These are phyloP conservation scores for Ploettnerulaceae sp. DNA, from an alignment of 2,329 filamentous ascomycete species.

Conservation along the genomic window DNA sequence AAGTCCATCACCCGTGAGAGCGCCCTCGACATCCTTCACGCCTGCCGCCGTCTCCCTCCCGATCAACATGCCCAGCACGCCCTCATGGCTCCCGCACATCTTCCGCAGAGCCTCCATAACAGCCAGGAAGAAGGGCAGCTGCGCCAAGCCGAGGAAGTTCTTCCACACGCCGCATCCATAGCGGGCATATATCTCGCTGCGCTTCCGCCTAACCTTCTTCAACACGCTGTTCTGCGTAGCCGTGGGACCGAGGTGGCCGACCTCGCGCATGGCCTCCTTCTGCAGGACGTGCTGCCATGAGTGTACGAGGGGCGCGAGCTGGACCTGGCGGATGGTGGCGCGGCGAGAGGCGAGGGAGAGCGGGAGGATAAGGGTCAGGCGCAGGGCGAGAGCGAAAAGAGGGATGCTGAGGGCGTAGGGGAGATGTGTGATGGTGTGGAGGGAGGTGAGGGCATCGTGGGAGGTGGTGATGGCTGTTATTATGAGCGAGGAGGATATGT, in stretches of 20 bases:
- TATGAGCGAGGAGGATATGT: no score
- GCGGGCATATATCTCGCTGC: constrained; percentile 31
- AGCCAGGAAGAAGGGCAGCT: constrained; percentile 43
- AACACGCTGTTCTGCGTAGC: constrained; percentile 15
- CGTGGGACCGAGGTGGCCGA: constrained; percentile 25
- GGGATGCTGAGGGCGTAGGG: constrained; percentile 53
- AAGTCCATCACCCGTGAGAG: constrained; percentile 7
- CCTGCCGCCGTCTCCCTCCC: not conserved
- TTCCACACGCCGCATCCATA: constrained; percentile 36
- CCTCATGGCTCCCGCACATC: constrained; percentile 41
- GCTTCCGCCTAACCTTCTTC: constrained; percentile 27
- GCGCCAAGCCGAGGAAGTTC: constrained; percentile 34
- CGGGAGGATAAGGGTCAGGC: constrained; percentile 43
- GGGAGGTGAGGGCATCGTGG: constrained; percentile 41
- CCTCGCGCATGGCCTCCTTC: constrained; percentile 27
- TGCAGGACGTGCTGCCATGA: constrained; percentile 35
- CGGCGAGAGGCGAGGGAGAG: constrained; percentile 40
- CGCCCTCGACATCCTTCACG: not conserved
- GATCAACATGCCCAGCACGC: constrained; percentile 37
- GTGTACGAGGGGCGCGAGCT: constrained; percentile 39
- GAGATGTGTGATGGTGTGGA: constrained; percentile 47
- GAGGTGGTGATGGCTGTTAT: constrained; percentile 37
- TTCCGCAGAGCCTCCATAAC: constrained; percentile 44
- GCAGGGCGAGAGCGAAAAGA: constrained; percentile 47
- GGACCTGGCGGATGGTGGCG: constrained; percentile 38